Evolutionary conservation across 2,329 filamentous ascomycete species (phyloP), one percentile per base, ranked within the genome.

Genomic region (Colletotrichum eremochloae): DNA sequence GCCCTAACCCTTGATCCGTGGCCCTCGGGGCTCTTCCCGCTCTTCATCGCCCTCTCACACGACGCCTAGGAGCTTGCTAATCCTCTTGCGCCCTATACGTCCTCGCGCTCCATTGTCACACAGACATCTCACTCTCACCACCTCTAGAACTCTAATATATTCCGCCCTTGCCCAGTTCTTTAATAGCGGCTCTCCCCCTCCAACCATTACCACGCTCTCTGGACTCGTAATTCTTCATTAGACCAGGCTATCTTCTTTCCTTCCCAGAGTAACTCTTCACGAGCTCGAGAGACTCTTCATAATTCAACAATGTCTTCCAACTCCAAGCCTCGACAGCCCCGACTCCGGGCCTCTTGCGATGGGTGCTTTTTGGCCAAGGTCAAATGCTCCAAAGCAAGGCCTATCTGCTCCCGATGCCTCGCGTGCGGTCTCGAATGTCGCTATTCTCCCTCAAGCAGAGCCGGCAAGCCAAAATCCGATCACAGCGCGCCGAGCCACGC

Each of bases 281-380:
- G 52, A 33, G 14, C 18, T 46, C 48, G 48, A 65, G 67, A 70
- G 42, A 63, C 62, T 71, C 52, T 50, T 57, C 62, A 48, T 67
- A 63, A 58, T 58, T 58, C 67, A 67, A 71, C 62, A 62, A 73
- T 73, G 71, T 73, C 70, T 72, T 71, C 71, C 53, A 71, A 29
- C 33, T 75, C 75, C 40, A 83, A 83, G 71, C 75, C 79, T 72
- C 81, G 81, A 44, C 81, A 83, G 74, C 82, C 82, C 60, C 82
- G 84, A 57, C 79, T 86, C 40, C 80, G 85, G 71, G 84, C 84
- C 31, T 88, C 86, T 24, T 89, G 87, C 76, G 86, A 89, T 73
- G 85, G 85, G 9, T 89, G 87, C 78, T 88, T 88, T 77, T 78
- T 87, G 29, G 86, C 86, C 73, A 89, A 89, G 76, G 86, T 89